Evolutionary conservation across 2,329 filamentous ascomycete genomes (phyloP), one percentile per base, ranked within the genome.

Genomic region (Ophiostoma montium): DNA sequence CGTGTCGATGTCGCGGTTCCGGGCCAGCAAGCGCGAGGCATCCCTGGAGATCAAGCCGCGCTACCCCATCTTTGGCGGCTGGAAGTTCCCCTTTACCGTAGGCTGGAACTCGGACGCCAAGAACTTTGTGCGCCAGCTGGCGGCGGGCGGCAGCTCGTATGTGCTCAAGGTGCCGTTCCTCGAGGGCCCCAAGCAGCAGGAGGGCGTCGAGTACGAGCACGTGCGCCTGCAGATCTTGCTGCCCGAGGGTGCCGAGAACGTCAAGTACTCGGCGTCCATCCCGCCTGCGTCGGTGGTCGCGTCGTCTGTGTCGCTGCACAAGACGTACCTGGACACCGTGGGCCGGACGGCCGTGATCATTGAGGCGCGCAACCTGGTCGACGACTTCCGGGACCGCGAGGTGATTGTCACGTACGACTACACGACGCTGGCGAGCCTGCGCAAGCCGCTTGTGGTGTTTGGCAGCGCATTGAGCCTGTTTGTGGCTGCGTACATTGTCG

Each of bases 1-100:
- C 61, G 88, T 98, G 30, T 94, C 89, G 27, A 98, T 92, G 1
- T 95, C 88, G 50, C 78, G 77, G 54, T 98, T 94, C 75, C 77
- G 89, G 54, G 79, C 73, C 57, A 85, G 78, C 62, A 77, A 75
- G 62, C 80, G 84, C 19, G 85, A 90, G 65, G 83, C 86, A n/a
- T 70, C 83, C 38, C 75, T 98, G 27, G 89, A 95, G 65, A 74
- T 95, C 54, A 92, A 89, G 72, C 92, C 92, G 18, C 80, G 92
- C 47, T 98, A 94, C 65, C 92, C 92, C n/a, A 65, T 98, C 21
- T 98, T 95, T 60, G 92, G 92, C 52, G 88, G 86, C 53, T 98
- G 92, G 92, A 95, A 94, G 67, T 96, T 95, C 67, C 92, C 86
- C 56, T 98, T 96, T 71, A 86, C 84, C 52, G 81, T 96, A 50